Percentiles rank a stretch among this genome's conserved stretches.
These are phyloP conservation scores for Brettanomyces sp. DNA, from an alignment of 805 yeast genomes.

Conservation along the genomic window DNA sequence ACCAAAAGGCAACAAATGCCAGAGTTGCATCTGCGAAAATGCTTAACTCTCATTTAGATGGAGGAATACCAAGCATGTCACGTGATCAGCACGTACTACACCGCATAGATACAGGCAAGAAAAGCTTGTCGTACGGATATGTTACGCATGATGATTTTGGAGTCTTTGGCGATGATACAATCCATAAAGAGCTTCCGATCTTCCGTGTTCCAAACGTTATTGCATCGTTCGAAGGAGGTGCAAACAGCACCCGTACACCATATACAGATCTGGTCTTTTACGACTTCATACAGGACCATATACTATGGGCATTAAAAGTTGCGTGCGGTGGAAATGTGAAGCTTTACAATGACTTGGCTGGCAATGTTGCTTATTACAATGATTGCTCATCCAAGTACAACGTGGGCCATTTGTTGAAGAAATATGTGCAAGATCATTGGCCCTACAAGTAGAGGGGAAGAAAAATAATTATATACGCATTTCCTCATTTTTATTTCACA, in stretches of 20 bases:
- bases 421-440: conserved; percentile 30
- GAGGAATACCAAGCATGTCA: not conserved
- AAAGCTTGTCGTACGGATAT: conserved; percentile 45
- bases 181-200: conserved; percentile 49
- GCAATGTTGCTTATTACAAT: conserved; percentile 14
- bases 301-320: conserved; percentile 16
- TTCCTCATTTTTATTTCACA: too few relatives aligned
- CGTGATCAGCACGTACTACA: too few relatives aligned
- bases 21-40: not conserved
- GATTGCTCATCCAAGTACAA: conserved; percentile 29
- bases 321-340: conserved; percentile 11
- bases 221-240: conserved; percentile 33
- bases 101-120: not conserved
- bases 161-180: conserved; percentile 75
- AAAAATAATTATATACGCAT: too few relatives aligned
- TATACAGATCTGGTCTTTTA: conserved; percentile 69
- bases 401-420: conserved; percentile 36
- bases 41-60: conserved; percentile 5
- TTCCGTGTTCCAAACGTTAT: conserved; percentile 76
- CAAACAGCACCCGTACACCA: conserved; percentile 9
- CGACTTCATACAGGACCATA: conserved; percentile 49
- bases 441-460: not conserved
- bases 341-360: conserved; percentile 9
- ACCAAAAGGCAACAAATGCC: conserved; percentile 15
- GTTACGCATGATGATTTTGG: conserved; percentile 83